phyloP scores from a whole-genome alignment of 2,329 filamentous ascomycete genomes.

The Elsinoe australis region DNA sequence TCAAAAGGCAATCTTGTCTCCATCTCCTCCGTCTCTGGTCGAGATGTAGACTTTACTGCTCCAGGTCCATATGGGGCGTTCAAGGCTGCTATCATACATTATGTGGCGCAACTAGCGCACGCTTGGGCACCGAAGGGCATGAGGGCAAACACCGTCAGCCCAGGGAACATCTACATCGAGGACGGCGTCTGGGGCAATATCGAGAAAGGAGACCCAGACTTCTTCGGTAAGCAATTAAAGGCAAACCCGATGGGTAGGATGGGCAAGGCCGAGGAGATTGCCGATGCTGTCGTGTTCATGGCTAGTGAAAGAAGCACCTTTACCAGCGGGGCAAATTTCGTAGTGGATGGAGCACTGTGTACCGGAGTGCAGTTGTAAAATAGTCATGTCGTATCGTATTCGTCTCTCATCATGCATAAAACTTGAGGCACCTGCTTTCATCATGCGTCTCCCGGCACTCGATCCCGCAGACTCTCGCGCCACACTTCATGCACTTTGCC shows the following conservation, averaged over 20 bases:
- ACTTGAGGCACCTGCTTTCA: conserved; percentile 60
- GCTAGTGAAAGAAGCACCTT: conserved; percentile 26
- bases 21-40: conserved; percentile 32
- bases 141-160: conserved; percentile 32
- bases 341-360: conserved; percentile 26
- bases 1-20: conserved; percentile 31
- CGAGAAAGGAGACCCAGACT: conserved; percentile 27
- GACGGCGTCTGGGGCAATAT: conserved; percentile 34
- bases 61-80: conserved; percentile 33
- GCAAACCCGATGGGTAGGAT: conserved; percentile 24
- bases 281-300: conserved; percentile 45
- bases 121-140: conserved; percentile 31
- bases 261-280: conserved; percentile 50
- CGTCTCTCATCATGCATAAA: conserved; percentile 28
- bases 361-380: conserved; percentile 5
- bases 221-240: conserved; percentile 25
- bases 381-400: neutral
- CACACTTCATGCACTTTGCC: conserved; percentile 69
- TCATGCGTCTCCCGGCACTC: conserved; percentile 66
- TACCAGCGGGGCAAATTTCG: conserved; percentile 27
- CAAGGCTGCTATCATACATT: conserved; percentile 34
- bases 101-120: conserved; percentile 32
- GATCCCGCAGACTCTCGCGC: conserved; percentile 67
- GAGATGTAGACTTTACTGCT: conserved; percentile 34
- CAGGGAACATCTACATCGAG: conserved; percentile 34